Evolutionary conservation across 164 flowering plant genomes (phyloP).

Genomic region (Annona squamosa): DNA sequence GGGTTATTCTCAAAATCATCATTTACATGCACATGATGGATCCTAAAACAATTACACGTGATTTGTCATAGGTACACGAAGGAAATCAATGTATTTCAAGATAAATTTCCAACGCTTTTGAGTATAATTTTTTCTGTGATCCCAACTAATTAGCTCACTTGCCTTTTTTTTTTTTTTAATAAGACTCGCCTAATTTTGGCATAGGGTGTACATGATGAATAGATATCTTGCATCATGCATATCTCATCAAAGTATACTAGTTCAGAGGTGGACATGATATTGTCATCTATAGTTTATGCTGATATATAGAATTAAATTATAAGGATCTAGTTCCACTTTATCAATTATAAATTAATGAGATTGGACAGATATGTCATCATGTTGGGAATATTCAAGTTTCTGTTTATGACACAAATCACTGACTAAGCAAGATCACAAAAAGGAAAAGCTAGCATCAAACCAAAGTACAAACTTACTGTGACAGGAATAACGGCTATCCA

Average conservation of each 20-base stretch:
- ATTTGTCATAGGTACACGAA: neutral
- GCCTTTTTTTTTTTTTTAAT: neutral
- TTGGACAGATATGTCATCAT: neutral
- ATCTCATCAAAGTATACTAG: neutral
- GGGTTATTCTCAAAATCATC: too few relatives aligned
- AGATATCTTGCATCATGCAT: neutral
- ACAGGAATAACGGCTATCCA: conserved; percentile 96
- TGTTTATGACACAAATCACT: neutral
- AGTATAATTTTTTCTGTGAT: neutral
- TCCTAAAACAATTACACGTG: neutral
- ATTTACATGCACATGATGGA: neutral
- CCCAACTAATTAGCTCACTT: neutral
- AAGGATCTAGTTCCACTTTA: too few relatives aligned
- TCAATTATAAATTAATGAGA: too few relatives aligned
- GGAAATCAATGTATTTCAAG: neutral
- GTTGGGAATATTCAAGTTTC: neutral
- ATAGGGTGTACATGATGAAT: neutral
- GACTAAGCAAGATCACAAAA: neutral
- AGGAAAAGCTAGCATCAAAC: neutral
- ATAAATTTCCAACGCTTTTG: neutral
- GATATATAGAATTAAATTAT: too few relatives aligned
- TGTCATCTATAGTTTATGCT: too few relatives aligned
- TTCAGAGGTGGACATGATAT: neutral
- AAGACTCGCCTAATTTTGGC: neutral
- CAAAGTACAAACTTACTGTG: conserved; percentile 46